phyloP scores from a whole-genome alignment of 495 filamentous ascomycete genomes.

The Xylaria grammica region DNA sequence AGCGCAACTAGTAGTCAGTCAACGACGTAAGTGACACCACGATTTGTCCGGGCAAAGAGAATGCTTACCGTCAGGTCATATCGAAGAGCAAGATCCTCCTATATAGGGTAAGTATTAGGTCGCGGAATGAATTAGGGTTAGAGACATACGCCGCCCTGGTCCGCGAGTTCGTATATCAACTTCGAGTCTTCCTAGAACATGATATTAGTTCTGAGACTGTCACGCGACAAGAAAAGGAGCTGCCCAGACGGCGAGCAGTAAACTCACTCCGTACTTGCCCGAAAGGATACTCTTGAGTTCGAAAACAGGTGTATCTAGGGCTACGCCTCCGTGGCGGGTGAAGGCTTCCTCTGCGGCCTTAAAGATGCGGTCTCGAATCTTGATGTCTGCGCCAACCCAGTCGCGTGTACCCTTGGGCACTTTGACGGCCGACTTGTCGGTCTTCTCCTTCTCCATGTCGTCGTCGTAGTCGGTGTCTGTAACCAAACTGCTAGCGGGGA shows the following conservation, averaged over 20 bases:
- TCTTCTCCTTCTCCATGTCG: slow-evolving; percentile 19
- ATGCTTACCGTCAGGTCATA: slow-evolving; percentile 79
- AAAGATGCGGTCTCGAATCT: slow-evolving; percentile 84
- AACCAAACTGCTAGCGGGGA: background rate
- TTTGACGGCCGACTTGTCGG: slow-evolving; percentile 22
- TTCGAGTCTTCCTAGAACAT: slow-evolving; percentile 72
- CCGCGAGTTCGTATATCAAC: slow-evolving; percentile 86
- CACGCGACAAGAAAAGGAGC: slow-evolving; percentile 3
- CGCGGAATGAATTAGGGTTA: slow-evolving; percentile 30
- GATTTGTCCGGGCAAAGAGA: background rate
- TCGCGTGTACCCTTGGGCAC: slow-evolving; percentile 32
- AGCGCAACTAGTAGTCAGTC: background rate
- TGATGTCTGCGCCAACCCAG: slow-evolving; percentile 72
- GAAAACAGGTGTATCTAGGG: slow-evolving; percentile 85
- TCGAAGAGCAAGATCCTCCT: slow-evolving; percentile 56
- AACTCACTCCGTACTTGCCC: slow-evolving; percentile 78
- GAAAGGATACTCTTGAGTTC: slow-evolving; percentile 79
- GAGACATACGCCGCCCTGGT: slow-evolving; percentile 85
- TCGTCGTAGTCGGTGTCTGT: background rate
- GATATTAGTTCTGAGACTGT: background rate
- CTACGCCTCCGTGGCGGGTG: slow-evolving; percentile 82
- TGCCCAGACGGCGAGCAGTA: background rate
- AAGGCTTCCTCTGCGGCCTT: slow-evolving; percentile 82
- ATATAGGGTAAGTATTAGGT: background rate
- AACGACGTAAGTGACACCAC: background rate